A percentile compares a stretch with the other conserved stretches of the same genome.
Evolutionary conservation across 2,329 filamentous ascomycete genomes (phyloP).

Genomic region (Clonostachys rosea): DNA sequence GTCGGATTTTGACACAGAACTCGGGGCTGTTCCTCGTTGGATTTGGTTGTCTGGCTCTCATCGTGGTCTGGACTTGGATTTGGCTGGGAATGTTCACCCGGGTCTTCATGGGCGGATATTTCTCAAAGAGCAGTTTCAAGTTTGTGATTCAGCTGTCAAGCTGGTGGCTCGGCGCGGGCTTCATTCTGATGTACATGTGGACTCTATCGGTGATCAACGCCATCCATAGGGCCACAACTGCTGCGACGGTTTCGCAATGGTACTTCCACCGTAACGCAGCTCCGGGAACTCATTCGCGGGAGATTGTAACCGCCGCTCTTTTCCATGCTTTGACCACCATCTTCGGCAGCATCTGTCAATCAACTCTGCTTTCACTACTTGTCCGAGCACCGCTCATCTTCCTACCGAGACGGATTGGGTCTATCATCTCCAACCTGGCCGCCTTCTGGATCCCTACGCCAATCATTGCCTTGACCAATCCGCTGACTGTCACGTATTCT

Average conservation of each 20-base stretch:
- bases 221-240: constrained; percentile 85
- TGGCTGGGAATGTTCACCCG: constrained; percentile 97
- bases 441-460: constrained; percentile 82
- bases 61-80: constrained; percentile 88
- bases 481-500: constrained; percentile 85
- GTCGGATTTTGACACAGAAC: constrained; percentile 80
- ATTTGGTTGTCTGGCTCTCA: constrained; percentile 66
- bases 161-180: constrained; percentile 93
- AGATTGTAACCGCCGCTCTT: constrained; percentile 80
- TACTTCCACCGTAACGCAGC: constrained; percentile 91
- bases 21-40: constrained; percentile 81
- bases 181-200: constrained; percentile 94
- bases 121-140: constrained; percentile 53
- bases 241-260: constrained; percentile 96
- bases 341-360: constrained; percentile 88
- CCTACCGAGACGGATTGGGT: constrained; percentile 65
- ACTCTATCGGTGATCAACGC: constrained; percentile 83
- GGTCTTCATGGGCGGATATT: constrained; percentile 89
- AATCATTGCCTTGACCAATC: constrained; percentile 82
- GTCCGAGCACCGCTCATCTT: constrained; percentile 82
- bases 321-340: constrained; percentile 79
- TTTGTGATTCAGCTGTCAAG: constrained; percentile 85
- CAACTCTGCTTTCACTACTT: constrained; percentile 73
- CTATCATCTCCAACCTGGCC: constrained; percentile 65
- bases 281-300: constrained; percentile 70